Conservation (phyloP, 805 yeast genomes). For the Yamadazyma insecticola region DNA sequence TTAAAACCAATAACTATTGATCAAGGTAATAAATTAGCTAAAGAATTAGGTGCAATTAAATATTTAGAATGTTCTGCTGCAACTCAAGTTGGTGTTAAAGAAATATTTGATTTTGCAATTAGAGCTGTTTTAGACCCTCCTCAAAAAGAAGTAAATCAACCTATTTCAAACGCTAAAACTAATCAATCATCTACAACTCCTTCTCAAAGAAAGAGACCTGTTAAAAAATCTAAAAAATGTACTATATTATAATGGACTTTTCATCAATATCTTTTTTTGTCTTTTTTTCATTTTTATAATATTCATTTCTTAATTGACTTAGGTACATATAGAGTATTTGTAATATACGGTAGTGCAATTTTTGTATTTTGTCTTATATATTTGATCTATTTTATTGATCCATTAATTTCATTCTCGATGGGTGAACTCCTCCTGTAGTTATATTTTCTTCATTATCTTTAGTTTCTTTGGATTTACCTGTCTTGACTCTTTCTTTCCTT, state of each 20-base stretch:
- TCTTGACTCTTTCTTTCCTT: slow-evolving; percentile 51
- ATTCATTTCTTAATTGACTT: no score
- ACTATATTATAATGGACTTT: slow-evolving; percentile 25
- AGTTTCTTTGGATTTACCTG: slow-evolving; percentile 9
- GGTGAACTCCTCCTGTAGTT: slow-evolving; percentile 66
- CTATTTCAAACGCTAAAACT: slow-evolving; percentile 6
- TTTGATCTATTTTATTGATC: not conserved
- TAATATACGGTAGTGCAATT: not conserved
- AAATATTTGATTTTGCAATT: slow-evolving; percentile 80
- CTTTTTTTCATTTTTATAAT: no score
- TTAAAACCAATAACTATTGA: slow-evolving; percentile 55
- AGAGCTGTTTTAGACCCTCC: slow-evolving; percentile 60
- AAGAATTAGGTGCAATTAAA: slow-evolving; percentile 65
- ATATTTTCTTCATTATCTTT: slow-evolving; percentile 5
- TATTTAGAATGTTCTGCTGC: slow-evolving; percentile 90
- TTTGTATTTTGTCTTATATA: not conserved
- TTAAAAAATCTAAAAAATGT: slow-evolving; percentile 36
- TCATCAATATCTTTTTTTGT: not conserved
- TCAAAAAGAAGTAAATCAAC: slow-evolving; percentile 12
- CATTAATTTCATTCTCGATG: slow-evolving; percentile 57
- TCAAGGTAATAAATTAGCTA: slow-evolving; percentile 65
- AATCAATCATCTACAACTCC: slow-evolving; percentile 4
- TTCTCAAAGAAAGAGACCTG: slow-evolving; percentile 19
- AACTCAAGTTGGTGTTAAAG: slow-evolving; percentile 80
- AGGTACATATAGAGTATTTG: no score